Conservation (phyloP, 768 basidiomycete species). For the Tricholoma flavovirens region DNA sequence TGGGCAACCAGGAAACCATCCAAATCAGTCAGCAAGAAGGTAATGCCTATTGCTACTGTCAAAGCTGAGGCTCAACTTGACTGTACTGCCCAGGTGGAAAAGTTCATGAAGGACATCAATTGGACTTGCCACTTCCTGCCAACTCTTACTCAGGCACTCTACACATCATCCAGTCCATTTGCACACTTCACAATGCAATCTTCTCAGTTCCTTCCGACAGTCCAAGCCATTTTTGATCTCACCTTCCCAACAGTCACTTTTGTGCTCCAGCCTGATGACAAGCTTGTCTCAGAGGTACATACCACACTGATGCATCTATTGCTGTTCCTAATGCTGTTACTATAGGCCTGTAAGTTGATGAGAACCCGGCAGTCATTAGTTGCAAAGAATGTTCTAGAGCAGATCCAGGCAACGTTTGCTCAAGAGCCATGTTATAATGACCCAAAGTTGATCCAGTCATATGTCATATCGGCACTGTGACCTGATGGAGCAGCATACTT, state of each 20-base stretch:
- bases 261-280: not conserved
- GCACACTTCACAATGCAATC: not conserved
- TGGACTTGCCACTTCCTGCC: not conserved
- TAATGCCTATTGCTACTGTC: not conserved
- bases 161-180: not conserved
- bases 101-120: not conserved
- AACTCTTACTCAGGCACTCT: not conserved
- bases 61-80: not conserved
- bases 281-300: not conserved
- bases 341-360: not conserved
- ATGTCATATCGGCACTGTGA: not conserved
- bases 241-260: not conserved
- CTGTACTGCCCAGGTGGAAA: not conserved
- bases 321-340: not conserved
- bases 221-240: not conserved
- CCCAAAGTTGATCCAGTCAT: not conserved
- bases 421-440: not conserved
- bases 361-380: not conserved
- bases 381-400: not conserved
- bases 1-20: not conserved
- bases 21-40: not conserved
- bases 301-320: not conserved
- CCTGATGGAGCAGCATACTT: not conserved
- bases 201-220: not conserved
- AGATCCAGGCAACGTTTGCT: not conserved